These are phyloP conservation scores for Thelephora terrestris DNA, from an alignment of 1,284 basidiomycete genomes.

Conservation along the genomic window DNA sequence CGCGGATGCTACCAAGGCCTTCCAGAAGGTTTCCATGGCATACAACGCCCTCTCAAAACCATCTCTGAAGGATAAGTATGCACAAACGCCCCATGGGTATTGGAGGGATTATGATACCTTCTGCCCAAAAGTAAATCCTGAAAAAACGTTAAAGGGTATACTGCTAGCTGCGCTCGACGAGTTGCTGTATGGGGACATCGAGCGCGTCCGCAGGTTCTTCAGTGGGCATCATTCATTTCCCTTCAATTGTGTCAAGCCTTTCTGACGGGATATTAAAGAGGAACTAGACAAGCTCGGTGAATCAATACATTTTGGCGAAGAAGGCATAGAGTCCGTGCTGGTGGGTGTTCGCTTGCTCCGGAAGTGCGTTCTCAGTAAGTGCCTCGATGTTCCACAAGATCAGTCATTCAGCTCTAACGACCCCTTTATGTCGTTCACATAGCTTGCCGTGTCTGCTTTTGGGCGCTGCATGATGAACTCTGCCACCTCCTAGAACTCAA, in stretches of 20 bases:
- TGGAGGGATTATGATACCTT: slow-evolving; percentile 33
- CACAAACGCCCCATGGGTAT: slow-evolving; percentile 34
- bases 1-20: slow-evolving; percentile 68
- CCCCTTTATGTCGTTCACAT: slow-evolving; percentile 3
- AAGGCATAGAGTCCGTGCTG: slow-evolving; percentile 58
- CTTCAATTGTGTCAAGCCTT: neutral
- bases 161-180: slow-evolving; percentile 70
- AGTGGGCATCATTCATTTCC: slow-evolving; percentile 32
- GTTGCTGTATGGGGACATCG: slow-evolving; percentile 76
- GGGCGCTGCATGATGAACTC: slow-evolving; percentile 65
- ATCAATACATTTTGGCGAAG: slow-evolving; percentile 58
- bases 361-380: slow-evolving; percentile 56
- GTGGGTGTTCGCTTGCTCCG: slow-evolving; percentile 52
- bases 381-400: neutral
- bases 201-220: slow-evolving; percentile 66
- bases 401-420: neutral
- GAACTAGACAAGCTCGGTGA: slow-evolving; percentile 68
- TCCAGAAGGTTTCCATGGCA: slow-evolving; percentile 78
- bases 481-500: slow-evolving; percentile 71
- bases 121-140: slow-evolving; percentile 38
- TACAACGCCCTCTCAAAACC: slow-evolving; percentile 75
- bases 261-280: slow-evolving; percentile 28
- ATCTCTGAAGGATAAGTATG: slow-evolving; percentile 57
- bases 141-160: slow-evolving; percentile 70
- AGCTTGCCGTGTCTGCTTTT: slow-evolving; percentile 75